Conservation (phyloP, 495 filamentous ascomycete genomes). For the Penicillium maclennaniae region DNA sequence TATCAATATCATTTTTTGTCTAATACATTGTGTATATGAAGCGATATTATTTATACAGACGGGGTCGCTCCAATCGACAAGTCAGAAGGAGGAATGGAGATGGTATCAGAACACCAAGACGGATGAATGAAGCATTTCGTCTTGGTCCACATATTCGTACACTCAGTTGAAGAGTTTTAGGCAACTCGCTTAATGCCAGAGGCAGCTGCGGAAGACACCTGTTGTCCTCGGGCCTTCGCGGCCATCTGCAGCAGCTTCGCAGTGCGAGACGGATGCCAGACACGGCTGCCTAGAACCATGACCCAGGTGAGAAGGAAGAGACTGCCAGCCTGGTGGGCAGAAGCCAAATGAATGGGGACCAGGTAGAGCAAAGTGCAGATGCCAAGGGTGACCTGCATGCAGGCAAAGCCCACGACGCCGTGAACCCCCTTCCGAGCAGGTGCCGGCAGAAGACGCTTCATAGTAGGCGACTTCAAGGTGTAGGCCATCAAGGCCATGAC, state of each 20-base stretch:
- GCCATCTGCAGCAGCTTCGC: conserved; percentile 48
- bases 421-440: conserved; percentile 65
- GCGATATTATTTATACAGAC: conserved; percentile 13
- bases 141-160: conserved; percentile 20
- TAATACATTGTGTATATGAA: conserved; percentile 7
- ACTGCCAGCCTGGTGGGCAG: conserved; percentile 88
- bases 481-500: conserved; percentile 77
- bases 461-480: conserved; percentile 55
- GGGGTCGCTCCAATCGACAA: background rate
- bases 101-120: conserved; percentile 20
- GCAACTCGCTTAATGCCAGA: conserved; percentile 30
- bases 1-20: conserved; percentile 1
- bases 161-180: conserved; percentile 8
- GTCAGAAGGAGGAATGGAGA: conserved; percentile 24
- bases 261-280: conserved; percentile 51
- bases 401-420: conserved; percentile 79
- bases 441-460: conserved; percentile 61
- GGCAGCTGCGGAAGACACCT: conserved; percentile 23
- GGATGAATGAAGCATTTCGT: background rate
- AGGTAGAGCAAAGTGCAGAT: conserved; percentile 90
- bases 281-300: conserved; percentile 65
- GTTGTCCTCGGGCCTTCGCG: conserved; percentile 33
- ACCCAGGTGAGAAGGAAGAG: conserved; percentile 80
- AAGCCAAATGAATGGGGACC: conserved; percentile 82
- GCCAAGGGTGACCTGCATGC: conserved; percentile 76